Conservation (phyloP, 805 yeast genomes). For the Debaryomyces maramus region DNA sequence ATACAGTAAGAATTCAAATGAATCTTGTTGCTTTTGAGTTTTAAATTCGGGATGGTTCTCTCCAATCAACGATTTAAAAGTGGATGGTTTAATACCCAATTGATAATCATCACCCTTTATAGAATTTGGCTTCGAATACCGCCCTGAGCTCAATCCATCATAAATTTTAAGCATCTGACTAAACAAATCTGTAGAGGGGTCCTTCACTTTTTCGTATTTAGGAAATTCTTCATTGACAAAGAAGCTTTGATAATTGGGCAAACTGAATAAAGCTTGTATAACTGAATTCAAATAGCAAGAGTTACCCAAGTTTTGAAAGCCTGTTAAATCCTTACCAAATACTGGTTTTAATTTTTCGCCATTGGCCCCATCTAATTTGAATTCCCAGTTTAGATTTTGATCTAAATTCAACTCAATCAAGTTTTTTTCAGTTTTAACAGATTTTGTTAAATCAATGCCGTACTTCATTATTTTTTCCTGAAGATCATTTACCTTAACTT, state of each 20-base stretch:
- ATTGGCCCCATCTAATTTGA: slow-evolving; percentile 68
- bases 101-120: slow-evolving; percentile 55
- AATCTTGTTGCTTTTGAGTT: slow-evolving; percentile 91
- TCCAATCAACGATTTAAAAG: slow-evolving; percentile 77
- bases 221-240: slow-evolving; percentile 38
- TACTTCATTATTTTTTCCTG: slow-evolving; percentile 49
- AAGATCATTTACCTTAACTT: slow-evolving; percentile 69
- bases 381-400: slow-evolving; percentile 92
- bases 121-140: slow-evolving; percentile 61
- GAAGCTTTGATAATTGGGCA: slow-evolving; percentile 36
- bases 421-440: slow-evolving; percentile 79
- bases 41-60: slow-evolving; percentile 77
- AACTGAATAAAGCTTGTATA: slow-evolving; percentile 64
- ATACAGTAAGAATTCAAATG: slow-evolving; percentile 81
- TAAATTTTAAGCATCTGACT: slow-evolving; percentile 77
- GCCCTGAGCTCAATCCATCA: slow-evolving; percentile 75
- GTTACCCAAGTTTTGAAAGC: slow-evolving; percentile 87
- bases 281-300: slow-evolving; percentile 88
- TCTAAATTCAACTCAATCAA: slow-evolving; percentile 88
- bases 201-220: slow-evolving; percentile 18
- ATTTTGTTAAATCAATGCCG: slow-evolving; percentile 61
- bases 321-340: slow-evolving; percentile 77
- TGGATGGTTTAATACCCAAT: slow-evolving; percentile 71
- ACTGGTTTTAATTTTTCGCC: slow-evolving; percentile 67
- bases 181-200: slow-evolving; percentile 65